Percentiles rank a stretch among this genome's conserved stretches.
phyloP scores from a whole-genome alignment of 352 stramenopile species.

The Phytophthora meadii region DNA sequence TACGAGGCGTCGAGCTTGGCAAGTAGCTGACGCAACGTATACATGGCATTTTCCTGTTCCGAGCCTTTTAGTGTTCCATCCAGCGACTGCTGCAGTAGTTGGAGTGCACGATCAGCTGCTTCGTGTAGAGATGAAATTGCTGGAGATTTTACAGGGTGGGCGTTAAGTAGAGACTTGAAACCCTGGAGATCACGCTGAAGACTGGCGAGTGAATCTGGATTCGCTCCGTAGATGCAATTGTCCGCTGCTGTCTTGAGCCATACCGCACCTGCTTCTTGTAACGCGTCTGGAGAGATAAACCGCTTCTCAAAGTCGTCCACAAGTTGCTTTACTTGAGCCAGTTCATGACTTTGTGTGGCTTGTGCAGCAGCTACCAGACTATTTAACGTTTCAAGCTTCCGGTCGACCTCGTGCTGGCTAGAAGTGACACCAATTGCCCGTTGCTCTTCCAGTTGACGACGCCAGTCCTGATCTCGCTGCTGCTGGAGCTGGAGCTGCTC shows the following conservation, averaged over 20 bases:
- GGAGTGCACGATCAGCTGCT: slow-evolving; percentile 37
- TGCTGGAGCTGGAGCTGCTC: slow-evolving; percentile 23
- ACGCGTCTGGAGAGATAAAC: slow-evolving; percentile 34
- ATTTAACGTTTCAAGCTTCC: slow-evolving; percentile 32
- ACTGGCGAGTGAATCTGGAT: slow-evolving; percentile 32
- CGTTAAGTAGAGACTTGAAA: slow-evolving; percentile 40
- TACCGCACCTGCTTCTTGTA: slow-evolving; percentile 31
- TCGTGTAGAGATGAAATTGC: slow-evolving; percentile 38
- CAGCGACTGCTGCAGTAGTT: slow-evolving; percentile 34
- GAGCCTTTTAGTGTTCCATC: slow-evolving; percentile 2
- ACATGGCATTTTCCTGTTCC: slow-evolving; percentile 41
- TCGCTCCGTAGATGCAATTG: slow-evolving; percentile 64
- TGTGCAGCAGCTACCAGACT: slow-evolving; percentile 17
- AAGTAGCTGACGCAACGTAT: slow-evolving; percentile 49
- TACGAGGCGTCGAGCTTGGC: slow-evolving; percentile 45
- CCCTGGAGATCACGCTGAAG: slow-evolving; percentile 43
- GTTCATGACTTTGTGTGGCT: slow-evolving; percentile 19
- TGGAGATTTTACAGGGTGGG: slow-evolving; percentile 31
- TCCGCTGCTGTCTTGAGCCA: slow-evolving; percentile 61
- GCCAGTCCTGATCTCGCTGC: slow-evolving; percentile 29
- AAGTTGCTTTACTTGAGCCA: slow-evolving; percentile 11
- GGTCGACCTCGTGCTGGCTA: slow-evolving; percentile 30
- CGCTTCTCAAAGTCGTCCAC: slow-evolving; percentile 28
- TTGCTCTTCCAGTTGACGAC: slow-evolving; percentile 16
- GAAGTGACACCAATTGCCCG: slow-evolving; percentile 2